Evolutionary conservation across 1,284 basidiomycete species (phyloP).

Genomic region (Neotropicomus parvogracilis): DNA sequence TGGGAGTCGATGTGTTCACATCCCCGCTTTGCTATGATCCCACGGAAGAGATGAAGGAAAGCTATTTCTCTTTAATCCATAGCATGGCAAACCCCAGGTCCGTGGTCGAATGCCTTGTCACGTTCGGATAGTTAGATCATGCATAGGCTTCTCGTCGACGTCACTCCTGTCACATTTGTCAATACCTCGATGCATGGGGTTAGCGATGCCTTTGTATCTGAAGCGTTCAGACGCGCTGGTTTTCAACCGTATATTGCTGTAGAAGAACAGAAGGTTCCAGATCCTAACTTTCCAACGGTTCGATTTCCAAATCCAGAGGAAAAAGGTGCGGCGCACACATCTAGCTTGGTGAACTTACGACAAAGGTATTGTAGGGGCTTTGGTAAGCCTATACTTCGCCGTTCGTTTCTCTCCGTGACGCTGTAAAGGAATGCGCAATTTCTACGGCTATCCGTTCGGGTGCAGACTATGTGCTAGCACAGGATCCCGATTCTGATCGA

Average conservation of each 20-base stretch:
- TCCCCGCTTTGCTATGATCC: constrained; percentile 47
- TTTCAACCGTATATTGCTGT: constrained; percentile 61
- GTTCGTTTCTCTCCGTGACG: constrained; percentile 5
- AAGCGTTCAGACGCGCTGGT: constrained; percentile 57
- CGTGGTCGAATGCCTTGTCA: constrained; percentile 8
- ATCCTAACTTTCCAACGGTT: constrained; percentile 83
- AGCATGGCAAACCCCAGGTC: constrained; percentile 45
- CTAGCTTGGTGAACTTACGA: constrained; percentile 12
- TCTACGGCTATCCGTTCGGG: constrained; percentile 50
- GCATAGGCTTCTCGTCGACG: constrained; percentile 12
- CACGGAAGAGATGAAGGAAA: constrained; percentile 55
- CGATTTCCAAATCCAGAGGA: constrained; percentile 86
- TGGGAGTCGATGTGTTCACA: constrained; percentile 32
- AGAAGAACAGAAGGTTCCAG: constrained; percentile 59
- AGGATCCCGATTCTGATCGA: constrained; percentile 83
- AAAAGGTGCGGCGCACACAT: constrained; percentile 49
- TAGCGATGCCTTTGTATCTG: constrained; percentile 57
- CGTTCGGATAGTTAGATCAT: not conserved
- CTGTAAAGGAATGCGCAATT: constrained; percentile 62
- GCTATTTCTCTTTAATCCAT: constrained; percentile 54
- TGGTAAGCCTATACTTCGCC: constrained; percentile 39
- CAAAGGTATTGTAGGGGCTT: constrained; percentile 41
- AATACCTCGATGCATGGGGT: constrained; percentile 90
- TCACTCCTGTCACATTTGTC: constrained; percentile 49
- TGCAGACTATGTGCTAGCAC: constrained; percentile 69